Evolutionary conservation across 1,284 basidiomycete genomes (phyloP).

Genomic region (Ceratobasidium papillatum): DNA sequence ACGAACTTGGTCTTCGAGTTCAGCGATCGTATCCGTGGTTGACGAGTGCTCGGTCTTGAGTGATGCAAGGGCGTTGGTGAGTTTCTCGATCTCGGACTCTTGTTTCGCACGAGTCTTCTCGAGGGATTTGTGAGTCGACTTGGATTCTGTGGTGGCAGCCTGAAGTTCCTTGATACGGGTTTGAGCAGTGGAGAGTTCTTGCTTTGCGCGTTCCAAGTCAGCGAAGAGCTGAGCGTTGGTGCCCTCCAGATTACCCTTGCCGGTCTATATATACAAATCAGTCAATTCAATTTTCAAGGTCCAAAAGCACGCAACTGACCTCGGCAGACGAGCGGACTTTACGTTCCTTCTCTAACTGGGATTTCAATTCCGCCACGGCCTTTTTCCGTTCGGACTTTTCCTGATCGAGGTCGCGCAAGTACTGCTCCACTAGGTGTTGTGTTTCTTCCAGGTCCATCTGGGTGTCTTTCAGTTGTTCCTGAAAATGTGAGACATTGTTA

Average conservation of each 20-base stretch:
- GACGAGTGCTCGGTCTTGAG: conserved; percentile 16
- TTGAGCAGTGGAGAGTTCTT: conserved; percentile 26
- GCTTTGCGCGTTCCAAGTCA: conserved; percentile 3
- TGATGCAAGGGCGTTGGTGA: not conserved
- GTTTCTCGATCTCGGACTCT: conserved; percentile 28
- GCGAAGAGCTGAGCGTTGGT: conserved; percentile 12
- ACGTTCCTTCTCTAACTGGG: conserved; percentile 16
- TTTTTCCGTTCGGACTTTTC: conserved; percentile 43
- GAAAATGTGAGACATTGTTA: not conserved
- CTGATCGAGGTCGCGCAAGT: not conserved
- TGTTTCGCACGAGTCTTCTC: conserved; percentile 30
- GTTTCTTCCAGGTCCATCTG: conserved; percentile 22
- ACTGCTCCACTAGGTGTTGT: not conserved
- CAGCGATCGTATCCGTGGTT: conserved; percentile 1
- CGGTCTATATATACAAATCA: conserved; percentile 5
- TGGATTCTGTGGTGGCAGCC: not conserved
- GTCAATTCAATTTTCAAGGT: not conserved
- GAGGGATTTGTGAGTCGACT: conserved; percentile 19
- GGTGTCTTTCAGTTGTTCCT: conserved; percentile 23
- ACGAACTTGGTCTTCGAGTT: conserved; percentile 16
- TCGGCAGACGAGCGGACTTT: conserved; percentile 17
- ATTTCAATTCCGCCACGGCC: conserved; percentile 47
- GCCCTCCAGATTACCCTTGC: conserved; percentile 19
- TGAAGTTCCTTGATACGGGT: conserved; percentile 12
- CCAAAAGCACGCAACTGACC: conserved; percentile 5